Conservation (phyloP, 805 yeast genomes). For the Yarrowia osloensis region DNA sequence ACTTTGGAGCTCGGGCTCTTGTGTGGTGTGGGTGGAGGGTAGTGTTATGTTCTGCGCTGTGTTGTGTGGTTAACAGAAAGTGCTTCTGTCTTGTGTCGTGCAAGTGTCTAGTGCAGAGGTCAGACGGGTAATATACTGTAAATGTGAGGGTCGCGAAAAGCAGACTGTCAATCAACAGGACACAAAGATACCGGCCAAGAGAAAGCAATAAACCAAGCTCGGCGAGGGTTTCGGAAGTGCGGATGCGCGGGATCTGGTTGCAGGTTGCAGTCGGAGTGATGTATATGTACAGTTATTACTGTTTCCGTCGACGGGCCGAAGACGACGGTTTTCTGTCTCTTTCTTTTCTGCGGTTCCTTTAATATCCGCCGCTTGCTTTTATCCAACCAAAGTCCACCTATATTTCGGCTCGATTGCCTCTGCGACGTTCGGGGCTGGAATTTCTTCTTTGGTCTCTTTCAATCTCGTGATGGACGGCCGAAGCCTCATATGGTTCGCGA, state of each 20-base stretch:
- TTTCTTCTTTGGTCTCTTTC: too few relatives aligned
- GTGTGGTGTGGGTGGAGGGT: too few relatives aligned
- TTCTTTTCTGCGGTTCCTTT: neutral
- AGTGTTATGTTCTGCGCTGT: too few relatives aligned
- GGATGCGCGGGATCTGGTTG: conserved; percentile 7
- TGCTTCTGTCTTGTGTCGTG: too few relatives aligned
- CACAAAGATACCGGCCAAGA: neutral
- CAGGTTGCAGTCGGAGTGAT: neutral
- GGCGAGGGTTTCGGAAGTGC: conserved; percentile 28
- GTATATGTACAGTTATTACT: neutral
- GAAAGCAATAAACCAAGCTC: neutral
- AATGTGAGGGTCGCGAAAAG: neutral
- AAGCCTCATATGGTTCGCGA: too few relatives aligned
- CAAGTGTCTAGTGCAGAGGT: neutral
- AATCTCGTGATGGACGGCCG: too few relatives aligned
- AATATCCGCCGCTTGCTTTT: neutral
- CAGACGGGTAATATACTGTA: neutral
- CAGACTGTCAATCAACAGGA: neutral
- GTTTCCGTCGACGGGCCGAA: neutral
- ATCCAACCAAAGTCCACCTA: too few relatives aligned
- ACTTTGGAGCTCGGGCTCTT: neutral
- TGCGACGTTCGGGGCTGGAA: too few relatives aligned
- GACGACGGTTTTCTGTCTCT: too few relatives aligned
- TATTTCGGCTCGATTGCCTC: too few relatives aligned
- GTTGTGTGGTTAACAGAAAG: too few relatives aligned